Percentiles rank a stretch among this genome's conserved stretches.
Conservation (phyloP, 345 rosid species). For the Citropsis articulata region DNA sequence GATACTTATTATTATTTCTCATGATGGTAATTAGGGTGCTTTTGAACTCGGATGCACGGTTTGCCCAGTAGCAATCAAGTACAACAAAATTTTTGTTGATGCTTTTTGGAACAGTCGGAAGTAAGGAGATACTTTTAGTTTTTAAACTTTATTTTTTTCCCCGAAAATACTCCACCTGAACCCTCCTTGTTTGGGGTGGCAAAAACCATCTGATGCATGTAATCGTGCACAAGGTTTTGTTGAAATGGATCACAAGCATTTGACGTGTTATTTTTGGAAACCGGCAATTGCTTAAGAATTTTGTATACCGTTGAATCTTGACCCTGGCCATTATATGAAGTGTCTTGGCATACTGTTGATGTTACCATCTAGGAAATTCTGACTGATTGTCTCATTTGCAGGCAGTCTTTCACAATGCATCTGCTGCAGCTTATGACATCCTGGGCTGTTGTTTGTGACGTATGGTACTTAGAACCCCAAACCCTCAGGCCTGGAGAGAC, state of each 20-base stretch:
- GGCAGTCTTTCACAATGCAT: conserved; percentile 97
- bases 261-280: not conserved
- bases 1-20: conserved; percentile 5
- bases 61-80: conserved; percentile 94
- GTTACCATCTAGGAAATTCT: not conserved
- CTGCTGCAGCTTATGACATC: conserved; percentile 97
- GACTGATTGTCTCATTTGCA: conserved; percentile 32
- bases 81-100: conserved; percentile 95
- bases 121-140: conserved; percentile 38
- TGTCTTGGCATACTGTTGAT: conserved; percentile 1
- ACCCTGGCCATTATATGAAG: not conserved
- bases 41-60: conserved; percentile 95
- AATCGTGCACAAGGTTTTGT: not conserved
- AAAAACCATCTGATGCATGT: not conserved
- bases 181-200: not conserved
- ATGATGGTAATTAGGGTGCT: conserved; percentile 68
- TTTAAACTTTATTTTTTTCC: not conserved
- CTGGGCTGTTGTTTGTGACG: conserved; percentile 99
- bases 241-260: not conserved
- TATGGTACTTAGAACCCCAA: conserved; percentile 98
- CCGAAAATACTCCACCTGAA: not conserved
- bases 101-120: conserved; percentile 99
- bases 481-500: conserved; percentile 83
- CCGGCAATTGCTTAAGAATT: not conserved
- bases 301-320: not conserved